Base-by-base conservation (phyloP, 495 filamentous ascomycete genomes). In the Talaromyces proteolyticus region DNA sequence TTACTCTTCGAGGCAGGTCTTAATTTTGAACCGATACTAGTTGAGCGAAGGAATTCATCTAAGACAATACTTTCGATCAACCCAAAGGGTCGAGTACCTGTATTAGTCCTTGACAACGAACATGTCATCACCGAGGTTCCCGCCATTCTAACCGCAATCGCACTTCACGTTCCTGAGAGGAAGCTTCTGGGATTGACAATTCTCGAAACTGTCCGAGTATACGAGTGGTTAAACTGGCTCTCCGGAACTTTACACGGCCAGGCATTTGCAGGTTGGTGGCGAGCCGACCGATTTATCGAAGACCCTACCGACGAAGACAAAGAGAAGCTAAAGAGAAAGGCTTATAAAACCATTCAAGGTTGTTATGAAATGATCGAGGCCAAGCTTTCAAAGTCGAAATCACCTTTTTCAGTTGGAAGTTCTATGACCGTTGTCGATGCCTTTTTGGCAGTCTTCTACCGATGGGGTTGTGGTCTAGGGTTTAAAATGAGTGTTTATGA, bases 201-300 rank as follows among this genome's bases (percentile, higher is more conserved):
- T 1, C 42, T 66, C 7, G 67, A 68, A 22, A 59, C 44, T 2
- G 61, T 62, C 10, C 55, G 62, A 17, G 54, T 58, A 3, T 61
- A 65, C 19, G 65, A 70, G 53, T 74, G 70, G 70, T 19, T 70
- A 56, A 57, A 53, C 24, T 74, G 61, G 57, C 50, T 74, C 4
- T 61, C 64, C 5, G 68, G 63, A 4, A 69, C 62, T 6, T 19
- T 72, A 47, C 69, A 72, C 42, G 53, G 43, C 3, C 14, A 22
- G 4, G 65, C 51, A 8, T 69, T 54, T 38, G 64, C 60, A 3
- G 48, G 26, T 14, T 44, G 24, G 8, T 34, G 29, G 29, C 29
- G 29, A 34, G 29, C 29, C 8, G 14, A 14, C 4, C 29, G 29
- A 4, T 34, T 34, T 34, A 34, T 34, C 14, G 29, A 34, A 14